Evolutionary conservation across 106 monocot genomes (phyloP).

Genomic region (Dendrobium huoshanense): DNA sequence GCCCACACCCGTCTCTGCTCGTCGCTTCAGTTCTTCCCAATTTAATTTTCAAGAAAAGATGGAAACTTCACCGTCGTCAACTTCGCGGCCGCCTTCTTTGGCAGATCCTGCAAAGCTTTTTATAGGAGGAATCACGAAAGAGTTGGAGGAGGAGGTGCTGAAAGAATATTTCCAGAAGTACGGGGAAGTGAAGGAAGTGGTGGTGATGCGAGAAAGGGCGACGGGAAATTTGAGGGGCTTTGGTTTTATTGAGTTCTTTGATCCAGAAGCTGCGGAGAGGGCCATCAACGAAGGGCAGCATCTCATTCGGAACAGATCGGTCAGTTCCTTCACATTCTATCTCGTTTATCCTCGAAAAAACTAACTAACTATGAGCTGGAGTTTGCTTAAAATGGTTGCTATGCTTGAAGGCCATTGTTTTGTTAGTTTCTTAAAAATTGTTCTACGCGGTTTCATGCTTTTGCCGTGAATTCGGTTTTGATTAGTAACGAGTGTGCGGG

Average conservation of each 20-base stretch:
- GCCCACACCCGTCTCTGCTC: not conserved
- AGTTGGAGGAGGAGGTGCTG: constrained; percentile 47
- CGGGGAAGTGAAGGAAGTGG: constrained; percentile 62
- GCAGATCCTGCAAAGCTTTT: constrained; percentile 45
- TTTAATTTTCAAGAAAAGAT: not conserved
- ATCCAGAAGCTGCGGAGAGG: constrained; percentile 34
- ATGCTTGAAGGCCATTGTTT: too few relatives aligned
- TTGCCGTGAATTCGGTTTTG: not conserved
- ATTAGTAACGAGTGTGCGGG: not conserved
- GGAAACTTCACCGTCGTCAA: not conserved
- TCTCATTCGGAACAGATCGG: constrained; percentile 19
- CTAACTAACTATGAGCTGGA: not conserved
- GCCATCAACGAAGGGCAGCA: constrained; percentile 37
- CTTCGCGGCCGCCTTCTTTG: not conserved
- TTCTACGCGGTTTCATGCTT: not conserved
- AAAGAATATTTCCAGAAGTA: constrained; percentile 45
- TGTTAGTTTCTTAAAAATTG: too few relatives aligned
- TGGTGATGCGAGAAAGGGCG: constrained; percentile 39
- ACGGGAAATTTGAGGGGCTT: constrained; percentile 63
- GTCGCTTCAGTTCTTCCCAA: not conserved
- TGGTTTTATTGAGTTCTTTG: constrained; percentile 61
- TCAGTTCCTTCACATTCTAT: not conserved
- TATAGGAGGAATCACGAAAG: constrained; percentile 64
- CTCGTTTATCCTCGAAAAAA: not conserved
- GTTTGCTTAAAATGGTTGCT: not conserved